Conservation (phyloP, 176 grass and related monocot genomes). For the Olyra latifolia region DNA sequence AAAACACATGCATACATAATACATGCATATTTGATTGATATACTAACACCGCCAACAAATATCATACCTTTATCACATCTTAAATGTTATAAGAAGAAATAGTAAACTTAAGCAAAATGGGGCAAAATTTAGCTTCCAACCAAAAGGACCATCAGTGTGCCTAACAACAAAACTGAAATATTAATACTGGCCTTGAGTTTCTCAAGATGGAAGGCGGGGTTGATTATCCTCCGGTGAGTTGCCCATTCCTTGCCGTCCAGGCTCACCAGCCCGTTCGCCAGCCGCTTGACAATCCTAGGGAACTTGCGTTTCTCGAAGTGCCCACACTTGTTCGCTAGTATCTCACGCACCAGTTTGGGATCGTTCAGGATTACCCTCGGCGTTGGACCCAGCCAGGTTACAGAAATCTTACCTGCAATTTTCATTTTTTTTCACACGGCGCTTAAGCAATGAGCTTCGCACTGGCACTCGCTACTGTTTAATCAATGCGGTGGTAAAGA, state of each 20-base stretch:
- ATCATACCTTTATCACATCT: no score
- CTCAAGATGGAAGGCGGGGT: slow-evolving; percentile 55
- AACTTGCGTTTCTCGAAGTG: slow-evolving; percentile 17
- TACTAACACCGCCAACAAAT: no score
- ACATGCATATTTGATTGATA: no score
- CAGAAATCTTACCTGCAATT: slow-evolving; percentile 35
- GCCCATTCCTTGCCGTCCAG: slow-evolving; percentile 56
- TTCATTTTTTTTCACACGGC: neutral
- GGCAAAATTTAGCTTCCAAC: no score
- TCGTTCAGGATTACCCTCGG: slow-evolving; percentile 40
- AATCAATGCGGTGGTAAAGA: no score
- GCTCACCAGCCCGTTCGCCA: neutral
- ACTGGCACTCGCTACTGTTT: no score
- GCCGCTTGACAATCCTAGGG: neutral
- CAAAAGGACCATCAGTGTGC: no score
- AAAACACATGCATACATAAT: neutral
- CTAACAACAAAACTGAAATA: neutral
- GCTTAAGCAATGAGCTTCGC: neutral
- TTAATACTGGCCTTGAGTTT: slow-evolving; percentile 39
- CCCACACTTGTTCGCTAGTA: slow-evolving; percentile 24
- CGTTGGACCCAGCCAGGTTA: slow-evolving; percentile 34
- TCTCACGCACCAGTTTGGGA: slow-evolving; percentile 33
- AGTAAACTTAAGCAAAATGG: no score
- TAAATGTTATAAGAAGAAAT: no score
- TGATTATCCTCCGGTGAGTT: slow-evolving; percentile 50